Base-by-base conservation (phyloP, 768 basidiomycete genomes). In the Gymnopilus junonius region DNA sequence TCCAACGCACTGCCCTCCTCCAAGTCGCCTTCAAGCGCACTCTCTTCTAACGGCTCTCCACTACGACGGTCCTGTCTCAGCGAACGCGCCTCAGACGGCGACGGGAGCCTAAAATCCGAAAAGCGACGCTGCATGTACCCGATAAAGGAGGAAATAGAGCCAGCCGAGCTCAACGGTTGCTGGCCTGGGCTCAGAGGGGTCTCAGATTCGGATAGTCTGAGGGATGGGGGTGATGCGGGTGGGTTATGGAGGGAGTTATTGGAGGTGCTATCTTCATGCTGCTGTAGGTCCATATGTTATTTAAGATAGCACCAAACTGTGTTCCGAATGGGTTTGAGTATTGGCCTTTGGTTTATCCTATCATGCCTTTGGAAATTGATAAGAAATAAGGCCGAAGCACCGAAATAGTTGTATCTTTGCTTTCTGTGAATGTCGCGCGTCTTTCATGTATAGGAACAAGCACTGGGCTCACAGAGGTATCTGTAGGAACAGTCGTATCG, bases 71-170 rank as follows among this genome's bases (percentile, higher is more conserved):
- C 48, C 48, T 32, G 29, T 29, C 31, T 4, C 4, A 51, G 39
- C 17, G 66, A 58, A 32, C 42, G 66, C 17, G 59, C 58, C 60
- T 69, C 61, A 14, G 66, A 55, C 20, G 65, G 65, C 48, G 48
- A 51, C 17, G 48, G 48, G 25, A 68, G 63, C 32, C 73, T 67
- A 29, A 51, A 51, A 29, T 68, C 71, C 15, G 73, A 71, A n/a
- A 75, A 55, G 11, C 69, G 73, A 10, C 71, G 72, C 29, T 73
- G 72, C 73, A 75, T 74, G 63, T 67, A 70, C 31, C 58, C 66
- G 29, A 75, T 50, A 53, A 74, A 60, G 10, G 73, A 70, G n/a
- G 67, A 59, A 45, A 67, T 59, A 37, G 58, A 65, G 6, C 31
- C 59, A 21, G 58, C 48, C 17, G 53, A 29, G 48, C 25, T 21